Percentiles rank a stretch among this genome's conserved stretches.
Conservation (phyloP, 345 rosid genomes). For the Moricandia arvensis region DNA sequence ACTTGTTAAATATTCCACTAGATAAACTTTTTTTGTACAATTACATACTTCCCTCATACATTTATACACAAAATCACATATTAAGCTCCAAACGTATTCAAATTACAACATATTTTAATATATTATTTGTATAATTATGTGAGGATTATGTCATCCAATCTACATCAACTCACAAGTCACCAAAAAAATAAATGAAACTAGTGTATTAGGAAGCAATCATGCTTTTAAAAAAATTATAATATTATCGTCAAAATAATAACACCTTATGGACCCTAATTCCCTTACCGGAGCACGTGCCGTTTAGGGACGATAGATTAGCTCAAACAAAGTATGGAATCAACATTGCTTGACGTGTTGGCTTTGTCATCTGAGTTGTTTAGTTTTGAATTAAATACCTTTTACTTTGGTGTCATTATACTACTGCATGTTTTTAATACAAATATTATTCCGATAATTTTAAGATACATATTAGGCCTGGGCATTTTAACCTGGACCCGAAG, state of each 20-base stretch:
- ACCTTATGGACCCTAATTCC: conserved; percentile 3
- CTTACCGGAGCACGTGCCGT: conserved; percentile 20
- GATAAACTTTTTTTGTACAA: not conserved
- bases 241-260: conserved; percentile 8
- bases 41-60: not conserved
- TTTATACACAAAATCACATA: not conserved
- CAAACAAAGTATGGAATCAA: conserved; percentile 29
- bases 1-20: not conserved
- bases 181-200: not conserved
- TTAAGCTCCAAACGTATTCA: not conserved
- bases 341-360: conserved; percentile 43
- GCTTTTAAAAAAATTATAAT: not conserved
- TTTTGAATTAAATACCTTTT: not conserved
- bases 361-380: conserved; percentile 21
- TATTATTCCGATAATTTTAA: no score
- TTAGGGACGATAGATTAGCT: not conserved
- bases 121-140: not conserved
- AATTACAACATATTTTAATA: not conserved
- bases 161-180: conserved; percentile 4
- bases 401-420: no score
- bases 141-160: not conserved
- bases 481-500: no score
- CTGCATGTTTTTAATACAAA: no score
- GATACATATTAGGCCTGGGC: no score
- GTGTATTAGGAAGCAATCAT: conserved; percentile 20